Conservation (phyloP, 2,329 filamentous ascomycete species). For the Trichoderma pleuroti region DNA sequence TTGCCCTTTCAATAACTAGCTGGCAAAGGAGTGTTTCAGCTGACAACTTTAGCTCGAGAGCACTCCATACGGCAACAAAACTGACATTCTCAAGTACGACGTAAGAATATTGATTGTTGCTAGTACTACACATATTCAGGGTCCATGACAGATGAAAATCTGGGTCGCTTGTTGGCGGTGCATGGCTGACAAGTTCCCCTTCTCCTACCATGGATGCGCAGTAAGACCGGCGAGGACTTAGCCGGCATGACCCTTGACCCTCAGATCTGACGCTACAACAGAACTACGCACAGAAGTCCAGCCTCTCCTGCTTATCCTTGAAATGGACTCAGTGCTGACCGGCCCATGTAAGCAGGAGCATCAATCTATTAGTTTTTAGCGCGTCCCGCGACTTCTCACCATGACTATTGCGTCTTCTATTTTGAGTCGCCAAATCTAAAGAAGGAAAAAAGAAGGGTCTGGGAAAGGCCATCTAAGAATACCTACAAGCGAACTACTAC, state of each 20-base stretch:
- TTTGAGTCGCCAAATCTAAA: not conserved
- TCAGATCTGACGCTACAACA: conserved; percentile 7
- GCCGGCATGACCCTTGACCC: not conserved
- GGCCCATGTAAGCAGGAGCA: not conserved
- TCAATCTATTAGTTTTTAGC: not conserved
- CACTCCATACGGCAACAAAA: not conserved
- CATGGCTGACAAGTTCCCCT: not conserved
- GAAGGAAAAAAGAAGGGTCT: not conserved
- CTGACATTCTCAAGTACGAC: not conserved
- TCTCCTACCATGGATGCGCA: not conserved
- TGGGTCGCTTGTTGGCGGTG: not conserved
- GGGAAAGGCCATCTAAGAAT: not conserved
- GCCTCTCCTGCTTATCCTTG: not conserved
- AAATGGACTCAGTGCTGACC: not conserved
- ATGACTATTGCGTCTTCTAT: not conserved
- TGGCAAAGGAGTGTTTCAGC: not conserved
- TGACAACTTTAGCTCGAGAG: not conserved
- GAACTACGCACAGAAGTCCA: not conserved
- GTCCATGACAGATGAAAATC: not conserved
- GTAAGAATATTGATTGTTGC: not conserved
- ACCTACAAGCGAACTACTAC: not conserved
- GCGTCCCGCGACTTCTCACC: not conserved
- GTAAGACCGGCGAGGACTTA: conserved; percentile 4
- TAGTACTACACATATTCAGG: not conserved
- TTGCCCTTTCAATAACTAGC: not conserved